Evolutionary conservation across 129 eudicot species (phyloP).

Genomic region (Pseudognaphalium luteoalbum): DNA sequence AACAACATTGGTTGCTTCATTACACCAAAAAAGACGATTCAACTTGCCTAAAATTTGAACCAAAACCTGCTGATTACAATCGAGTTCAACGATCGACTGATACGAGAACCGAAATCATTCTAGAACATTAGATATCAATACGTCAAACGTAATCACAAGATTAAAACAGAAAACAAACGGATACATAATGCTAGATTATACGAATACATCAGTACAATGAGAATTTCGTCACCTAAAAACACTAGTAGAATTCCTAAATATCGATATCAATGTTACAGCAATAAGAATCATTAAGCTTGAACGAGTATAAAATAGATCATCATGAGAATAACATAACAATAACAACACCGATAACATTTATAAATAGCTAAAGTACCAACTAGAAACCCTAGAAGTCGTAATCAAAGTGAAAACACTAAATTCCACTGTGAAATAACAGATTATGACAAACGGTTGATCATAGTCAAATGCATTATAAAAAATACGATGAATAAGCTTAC

Average conservation of each 20-base stretch:
- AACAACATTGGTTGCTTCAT: background rate
- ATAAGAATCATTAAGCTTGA: background rate
- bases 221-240: background rate
- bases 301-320: background rate
- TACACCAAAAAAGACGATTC: background rate
- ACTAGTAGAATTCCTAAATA: background rate
- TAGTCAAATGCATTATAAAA: background rate
- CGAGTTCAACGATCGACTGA: background rate
- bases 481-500: constrained; percentile 11
- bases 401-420: background rate
- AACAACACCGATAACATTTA: too few species aligned
- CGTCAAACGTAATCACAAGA: background rate
- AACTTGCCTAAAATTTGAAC: background rate
- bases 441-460: background rate
- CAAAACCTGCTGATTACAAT: background rate
- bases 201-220: background rate
- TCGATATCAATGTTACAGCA: background rate
- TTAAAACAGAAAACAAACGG: background rate
- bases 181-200: background rate
- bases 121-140: background rate
- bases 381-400: background rate
- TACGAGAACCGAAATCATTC: background rate
- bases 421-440: background rate
- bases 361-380: background rate
- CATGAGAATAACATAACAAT: too few species aligned